Evolutionary conservation across 2,329 filamentous ascomycete species (phyloP), one percentile per base, ranked within the genome.

Genomic region (Reticulascus tulasneorum): DNA sequence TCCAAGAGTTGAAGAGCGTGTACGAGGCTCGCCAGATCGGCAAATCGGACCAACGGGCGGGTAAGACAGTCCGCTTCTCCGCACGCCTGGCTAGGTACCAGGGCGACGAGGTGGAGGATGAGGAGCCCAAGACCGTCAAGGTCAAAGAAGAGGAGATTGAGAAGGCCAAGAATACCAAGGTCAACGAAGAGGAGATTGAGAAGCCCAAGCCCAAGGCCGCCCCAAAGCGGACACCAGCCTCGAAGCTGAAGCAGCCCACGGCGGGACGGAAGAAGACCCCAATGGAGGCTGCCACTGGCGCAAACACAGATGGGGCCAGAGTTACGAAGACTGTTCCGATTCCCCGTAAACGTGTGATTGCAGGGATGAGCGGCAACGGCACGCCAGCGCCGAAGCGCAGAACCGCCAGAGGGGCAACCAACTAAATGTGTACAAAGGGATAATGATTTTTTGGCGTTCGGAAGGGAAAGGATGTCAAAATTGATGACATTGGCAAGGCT

Each of bases 221-320:
- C 19, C 46, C 17, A 2, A 22, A 24, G n/a, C 18, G 24, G 10
- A 9, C 29, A 9, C 26, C 37, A 17, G 18, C 25, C 8, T 25
- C 35, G 6, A 42, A 40, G 36, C 25, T 29, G 15, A 32, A 33
- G 8, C 37, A 40, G 23, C 28, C 40, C 7, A 15, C 21, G 21
- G 21, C 16, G 4, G n/a, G n/a, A n/a, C n/a, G n/a, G n/a, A 19
- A 10, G 13, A 29, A 29, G 27, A 27, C 25, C 7, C 13, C 7
- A n/a, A 7, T 32, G 12, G 18, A 29, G 0, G 20, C 30, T 12
- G 36, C 37, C 6, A 12, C 31, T 7, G 38, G 33, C 7, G 31
- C 41, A 33, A 59, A 58, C 48, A 48, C 55, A 29, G 55, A 49
- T 6, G 47, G 54, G 10, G 54, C 59, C 41, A 59, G 58, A 45